phyloP scores from a whole-genome alignment of 345 rosid genomes.

The Boechera divaricarpa region DNA sequence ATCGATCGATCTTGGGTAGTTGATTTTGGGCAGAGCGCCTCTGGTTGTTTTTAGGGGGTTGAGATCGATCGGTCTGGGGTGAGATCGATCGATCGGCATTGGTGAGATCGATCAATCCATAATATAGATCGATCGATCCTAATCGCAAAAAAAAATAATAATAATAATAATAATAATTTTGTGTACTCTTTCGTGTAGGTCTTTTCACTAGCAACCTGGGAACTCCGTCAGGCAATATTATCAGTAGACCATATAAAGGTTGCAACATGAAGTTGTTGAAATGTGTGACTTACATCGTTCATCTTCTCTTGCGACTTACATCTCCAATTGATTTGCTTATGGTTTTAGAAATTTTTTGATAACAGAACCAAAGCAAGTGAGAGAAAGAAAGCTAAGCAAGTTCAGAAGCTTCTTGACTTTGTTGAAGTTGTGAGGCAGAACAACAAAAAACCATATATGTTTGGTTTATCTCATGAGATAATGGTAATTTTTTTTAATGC shows the following conservation, averaged over 20 bases:
- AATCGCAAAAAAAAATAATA: too few relatives aligned
- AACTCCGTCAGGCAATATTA: too few relatives aligned
- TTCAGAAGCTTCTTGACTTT: slow-evolving; percentile 56
- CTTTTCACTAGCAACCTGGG: too few relatives aligned
- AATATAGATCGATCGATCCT: too few relatives aligned
- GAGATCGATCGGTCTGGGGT: too few relatives aligned
- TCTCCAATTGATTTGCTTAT: neutral
- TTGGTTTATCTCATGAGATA: slow-evolving; percentile 60
- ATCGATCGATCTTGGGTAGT: too few relatives aligned
- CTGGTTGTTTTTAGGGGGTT: too few relatives aligned
- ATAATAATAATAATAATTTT: too few relatives aligned
- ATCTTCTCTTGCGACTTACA: neutral
- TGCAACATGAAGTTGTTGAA: slow-evolving; percentile 51
- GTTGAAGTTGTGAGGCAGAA: slow-evolving; percentile 48
- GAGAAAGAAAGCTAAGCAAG: slow-evolving; percentile 53
- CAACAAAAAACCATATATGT: slow-evolving; percentile 68
- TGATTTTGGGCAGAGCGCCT: too few relatives aligned
- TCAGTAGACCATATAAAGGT: slow-evolving; percentile 15
- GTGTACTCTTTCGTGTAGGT: too few relatives aligned
- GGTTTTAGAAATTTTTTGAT: slow-evolving; percentile 64
- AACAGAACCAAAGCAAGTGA: slow-evolving; percentile 61
- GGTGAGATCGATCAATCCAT: too few relatives aligned
- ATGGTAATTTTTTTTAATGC: slow-evolving; percentile 41
- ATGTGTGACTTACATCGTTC: slow-evolving; percentile 45
- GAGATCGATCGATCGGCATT: too few relatives aligned